Conservation (phyloP, 495 filamentous ascomycete species). For the Penicillium egyptiacum region DNA sequence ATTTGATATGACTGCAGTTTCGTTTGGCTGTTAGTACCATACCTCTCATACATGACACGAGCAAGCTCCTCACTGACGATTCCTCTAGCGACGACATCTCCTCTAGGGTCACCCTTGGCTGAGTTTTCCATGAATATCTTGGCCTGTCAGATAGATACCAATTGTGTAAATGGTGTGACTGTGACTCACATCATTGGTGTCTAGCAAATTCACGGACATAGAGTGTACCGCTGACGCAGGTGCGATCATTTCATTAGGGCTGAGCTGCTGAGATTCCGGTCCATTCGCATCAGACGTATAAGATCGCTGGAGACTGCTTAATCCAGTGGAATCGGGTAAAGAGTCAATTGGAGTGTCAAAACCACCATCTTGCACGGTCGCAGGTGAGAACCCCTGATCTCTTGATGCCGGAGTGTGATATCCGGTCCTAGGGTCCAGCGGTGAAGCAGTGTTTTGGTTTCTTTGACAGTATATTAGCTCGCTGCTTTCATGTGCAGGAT, state of each 20-base stretch:
- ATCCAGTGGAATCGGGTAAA: constrained; percentile 22
- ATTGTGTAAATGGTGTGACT: too few relatives aligned
- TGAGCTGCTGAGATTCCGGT: constrained; percentile 41
- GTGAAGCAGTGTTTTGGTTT: constrained; percentile 25
- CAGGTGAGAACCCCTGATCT: constrained; percentile 36
- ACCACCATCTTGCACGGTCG: constrained; percentile 22
- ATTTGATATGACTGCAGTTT: background rate
- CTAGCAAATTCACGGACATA: constrained; percentile 46
- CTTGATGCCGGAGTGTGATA: constrained; percentile 32
- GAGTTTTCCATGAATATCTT: constrained; percentile 44
- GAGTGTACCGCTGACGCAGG: constrained; percentile 43
- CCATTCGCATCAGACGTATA: constrained; percentile 31
- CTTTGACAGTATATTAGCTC: constrained; percentile 21
- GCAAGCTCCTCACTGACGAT: constrained; percentile 44
- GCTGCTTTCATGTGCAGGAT: background rate
- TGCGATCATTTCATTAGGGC: constrained; percentile 46
- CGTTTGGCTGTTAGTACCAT: constrained; percentile 5
- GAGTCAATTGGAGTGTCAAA: constrained; percentile 35
- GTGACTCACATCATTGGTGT: constrained; percentile 33
- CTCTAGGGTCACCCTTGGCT: constrained; percentile 32
- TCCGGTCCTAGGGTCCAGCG: constrained; percentile 28
- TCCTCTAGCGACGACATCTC: constrained; percentile 41
- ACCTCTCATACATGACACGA: constrained; percentile 45
- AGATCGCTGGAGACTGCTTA: constrained; percentile 27
- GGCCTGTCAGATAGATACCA: background rate